Conservation (phyloP, 2,329 filamentous ascomycete genomes). For the Pseudogymnoascus sp. region DNA sequence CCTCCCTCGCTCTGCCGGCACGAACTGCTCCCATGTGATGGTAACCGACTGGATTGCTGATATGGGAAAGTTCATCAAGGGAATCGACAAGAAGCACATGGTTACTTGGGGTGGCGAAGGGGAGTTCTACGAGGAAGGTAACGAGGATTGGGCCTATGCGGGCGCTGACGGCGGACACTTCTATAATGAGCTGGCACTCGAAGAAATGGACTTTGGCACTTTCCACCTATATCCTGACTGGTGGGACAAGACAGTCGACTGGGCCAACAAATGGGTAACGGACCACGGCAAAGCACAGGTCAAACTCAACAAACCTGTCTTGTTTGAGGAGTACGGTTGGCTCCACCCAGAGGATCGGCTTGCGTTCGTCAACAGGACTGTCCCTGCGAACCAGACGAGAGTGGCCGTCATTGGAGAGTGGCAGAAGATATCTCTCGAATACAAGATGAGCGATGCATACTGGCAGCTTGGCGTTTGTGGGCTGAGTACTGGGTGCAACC, state of each 20-base stretch:
- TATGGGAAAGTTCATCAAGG: conserved; percentile 48
- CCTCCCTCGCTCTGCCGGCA: conserved; percentile 33
- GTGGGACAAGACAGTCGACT: conserved; percentile 45
- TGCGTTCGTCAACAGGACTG: conserved; percentile 36
- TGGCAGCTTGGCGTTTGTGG: conserved; percentile 48
- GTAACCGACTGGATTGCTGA: conserved; percentile 44
- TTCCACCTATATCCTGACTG: conserved; percentile 51
- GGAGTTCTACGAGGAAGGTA: conserved; percentile 33
- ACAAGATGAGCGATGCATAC: conserved; percentile 46
- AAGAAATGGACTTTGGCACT: conserved; percentile 45
- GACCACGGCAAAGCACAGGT: conserved; percentile 42
- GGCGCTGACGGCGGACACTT: conserved; percentile 47
- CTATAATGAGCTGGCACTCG: conserved; percentile 40
- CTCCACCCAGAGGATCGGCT: conserved; percentile 41
- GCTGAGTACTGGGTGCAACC: conserved; percentile 46
- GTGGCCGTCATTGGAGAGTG: conserved; percentile 40
- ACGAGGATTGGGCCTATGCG: conserved; percentile 39
- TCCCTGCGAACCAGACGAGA: conserved; percentile 35
- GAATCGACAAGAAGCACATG: conserved; percentile 43
- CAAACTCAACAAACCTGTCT: conserved; percentile 42
- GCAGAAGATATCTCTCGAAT: conserved; percentile 41
- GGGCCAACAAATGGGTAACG: conserved; percentile 47
- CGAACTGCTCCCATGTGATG: conserved; percentile 33
- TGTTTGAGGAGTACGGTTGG: conserved; percentile 51
- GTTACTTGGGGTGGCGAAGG: conserved; percentile 48